A percentile compares a stretch with the other conserved stretches of the same genome.
phyloP scores from a whole-genome alignment of 1,139 yeast genomes.

The Pneumocystis wakefieldiae region DNA sequence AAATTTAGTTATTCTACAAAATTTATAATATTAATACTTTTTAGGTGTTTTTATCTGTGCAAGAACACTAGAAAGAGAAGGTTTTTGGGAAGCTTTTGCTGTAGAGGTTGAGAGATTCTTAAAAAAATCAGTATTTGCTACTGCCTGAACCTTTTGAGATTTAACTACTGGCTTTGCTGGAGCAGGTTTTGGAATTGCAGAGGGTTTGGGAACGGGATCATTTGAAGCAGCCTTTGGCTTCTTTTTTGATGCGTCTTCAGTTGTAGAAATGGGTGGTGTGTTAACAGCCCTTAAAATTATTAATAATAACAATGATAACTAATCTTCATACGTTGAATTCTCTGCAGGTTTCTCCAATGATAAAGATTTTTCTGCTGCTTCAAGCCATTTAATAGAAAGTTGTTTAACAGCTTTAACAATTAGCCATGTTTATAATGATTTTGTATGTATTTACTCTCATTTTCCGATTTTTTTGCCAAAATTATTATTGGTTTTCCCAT shows the following conservation, averaged over 20 bases:
- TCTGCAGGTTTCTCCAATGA: neutral
- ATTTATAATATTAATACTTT: neutral
- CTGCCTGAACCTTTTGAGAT: neutral
- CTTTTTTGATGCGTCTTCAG: neutral
- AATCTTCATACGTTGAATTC: neutral
- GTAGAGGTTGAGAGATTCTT: neutral
- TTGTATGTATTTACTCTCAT: neutral
- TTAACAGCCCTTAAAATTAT: neutral
- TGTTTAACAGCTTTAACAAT: neutral
- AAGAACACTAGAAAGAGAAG: neutral
- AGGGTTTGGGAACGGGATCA: neutral
- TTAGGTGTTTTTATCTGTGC: neutral
- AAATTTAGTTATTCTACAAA: neutral
- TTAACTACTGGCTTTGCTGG: neutral
- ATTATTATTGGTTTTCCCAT: neutral
- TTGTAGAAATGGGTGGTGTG: neutral
- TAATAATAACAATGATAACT: neutral
- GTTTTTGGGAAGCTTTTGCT: neutral
- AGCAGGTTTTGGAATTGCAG: neutral
- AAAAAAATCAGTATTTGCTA: neutral
- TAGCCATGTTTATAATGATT: neutral
- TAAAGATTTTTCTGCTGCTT: neutral
- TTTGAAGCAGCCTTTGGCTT: neutral
- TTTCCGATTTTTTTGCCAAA: neutral
- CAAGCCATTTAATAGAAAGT: neutral